Evolutionary conservation across 306 rosid species (phyloP).

Genomic region (Glycine soja): DNA sequence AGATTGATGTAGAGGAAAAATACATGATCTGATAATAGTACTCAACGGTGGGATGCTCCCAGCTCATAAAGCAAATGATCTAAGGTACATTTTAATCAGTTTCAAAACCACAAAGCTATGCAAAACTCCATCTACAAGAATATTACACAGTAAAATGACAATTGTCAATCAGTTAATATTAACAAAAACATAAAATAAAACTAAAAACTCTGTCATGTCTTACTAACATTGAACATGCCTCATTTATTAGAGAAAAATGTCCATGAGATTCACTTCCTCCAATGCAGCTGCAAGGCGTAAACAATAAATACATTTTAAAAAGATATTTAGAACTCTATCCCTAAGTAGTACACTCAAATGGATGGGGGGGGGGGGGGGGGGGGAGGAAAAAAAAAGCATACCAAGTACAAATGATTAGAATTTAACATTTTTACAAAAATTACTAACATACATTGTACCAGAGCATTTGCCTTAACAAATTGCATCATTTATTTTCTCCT

Average conservation of each 20-base stretch:
- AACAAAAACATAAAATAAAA: no score
- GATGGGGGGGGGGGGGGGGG: neutral
- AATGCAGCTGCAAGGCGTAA: constrained; percentile 76
- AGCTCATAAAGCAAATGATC: constrained; percentile 37
- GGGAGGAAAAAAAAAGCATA: neutral
- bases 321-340: neutral
- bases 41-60: constrained; percentile 24
- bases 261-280: constrained; percentile 85
- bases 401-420: constrained; percentile 27
- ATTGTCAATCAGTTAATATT: no score
- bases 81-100: no score
- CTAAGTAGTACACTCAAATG: constrained; percentile 29
- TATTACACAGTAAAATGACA: no score
- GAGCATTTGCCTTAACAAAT: constrained; percentile 98
- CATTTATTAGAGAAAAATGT: constrained; percentile 86
- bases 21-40: constrained; percentile 17
- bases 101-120: no score
- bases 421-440: constrained; percentile 23
- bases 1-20: neutral
- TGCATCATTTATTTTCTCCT: constrained; percentile 74
- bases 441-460: constrained; percentile 94
- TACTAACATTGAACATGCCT: no score
- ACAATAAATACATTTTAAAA: neutral
- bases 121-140: no score
- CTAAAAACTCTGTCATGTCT: no score